Base-by-base conservation (phyloP, 805 yeast species). In the Myxozyma monticola region DNA sequence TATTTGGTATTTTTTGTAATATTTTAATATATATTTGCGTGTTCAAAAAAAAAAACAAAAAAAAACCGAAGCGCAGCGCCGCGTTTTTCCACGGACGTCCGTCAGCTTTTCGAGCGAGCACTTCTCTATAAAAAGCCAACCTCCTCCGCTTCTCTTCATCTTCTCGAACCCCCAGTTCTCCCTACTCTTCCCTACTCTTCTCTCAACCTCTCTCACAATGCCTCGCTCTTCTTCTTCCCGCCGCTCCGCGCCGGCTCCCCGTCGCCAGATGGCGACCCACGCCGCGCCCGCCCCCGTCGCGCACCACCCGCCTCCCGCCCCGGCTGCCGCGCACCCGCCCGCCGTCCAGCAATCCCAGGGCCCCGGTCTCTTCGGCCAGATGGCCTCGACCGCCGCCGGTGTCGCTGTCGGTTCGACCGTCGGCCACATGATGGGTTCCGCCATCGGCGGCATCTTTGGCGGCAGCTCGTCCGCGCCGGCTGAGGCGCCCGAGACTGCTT, bases 361-460 rank as follows among this genome's bases (percentile, higher is more conserved):
- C 71, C 73, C 51, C 71, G 77, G 29, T 78, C 79, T 44, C 44
- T 59, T 56, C 45, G 54, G 53, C 73, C 75, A 37, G 74, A 93
- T 93, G 99, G 98, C 98, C 34, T 77, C 95, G 41, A 93, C 99
- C 42, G 99, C 99, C 48, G 99, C 98, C 42, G 99, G 99, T 83
- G 99, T 93, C 38, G 99, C 98, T 47, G 97, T 93, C 49, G 99
- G 99, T 64, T 88, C 96, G 45, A 84, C 98, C 55, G 83, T 91
- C 48, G 99, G 99, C 56, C 99, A 93, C 77, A 88, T 97, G 35
- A 61, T 91, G 51, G 97, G 97, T 73, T 95, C 95, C 56, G 98
- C 98, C 64, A 74, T 93, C 63, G 83, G 96, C 43, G 78, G 88
- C 43, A 72, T 93, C 79, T 91, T 91, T 64, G 88, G 95, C 47